Evolutionary conservation across 192 early-diverging fungal species (phyloP).

Genomic region (Gryganskiella cystojenkinii): DNA sequence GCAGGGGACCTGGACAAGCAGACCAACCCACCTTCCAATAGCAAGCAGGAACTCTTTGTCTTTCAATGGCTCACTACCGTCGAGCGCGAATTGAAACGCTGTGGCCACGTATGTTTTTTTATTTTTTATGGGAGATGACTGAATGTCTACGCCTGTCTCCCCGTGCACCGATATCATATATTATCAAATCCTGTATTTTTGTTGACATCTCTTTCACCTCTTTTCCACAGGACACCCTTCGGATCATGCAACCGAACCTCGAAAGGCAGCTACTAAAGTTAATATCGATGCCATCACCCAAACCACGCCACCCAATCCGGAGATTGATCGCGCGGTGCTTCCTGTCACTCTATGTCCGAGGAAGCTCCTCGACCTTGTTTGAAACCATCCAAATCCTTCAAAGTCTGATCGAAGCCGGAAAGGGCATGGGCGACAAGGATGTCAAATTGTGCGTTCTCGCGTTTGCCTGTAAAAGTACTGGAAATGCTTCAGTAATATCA

Average conservation of each 20-base stretch:
- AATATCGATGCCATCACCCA: constrained; percentile 69
- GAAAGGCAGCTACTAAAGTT: constrained; percentile 80
- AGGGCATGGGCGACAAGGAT: constrained; percentile 70
- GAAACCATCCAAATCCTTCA: constrained; percentile 79
- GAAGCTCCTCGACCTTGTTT: constrained; percentile 81
- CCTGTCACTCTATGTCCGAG: constrained; percentile 74
- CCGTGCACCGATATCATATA: not conserved
- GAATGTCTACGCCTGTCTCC: not conserved
- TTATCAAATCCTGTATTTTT: constrained; percentile 5
- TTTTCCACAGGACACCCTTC: constrained; percentile 62
- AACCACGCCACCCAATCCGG: constrained; percentile 75
- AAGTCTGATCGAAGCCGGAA: constrained; percentile 62
- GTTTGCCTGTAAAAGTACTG: not conserved
- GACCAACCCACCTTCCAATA: constrained; percentile 37
- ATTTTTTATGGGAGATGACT: not conserved
- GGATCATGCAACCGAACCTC: constrained; percentile 72
- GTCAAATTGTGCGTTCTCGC: constrained; percentile 65
- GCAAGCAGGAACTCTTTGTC: constrained; percentile 83
- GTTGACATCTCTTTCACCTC: not conserved
- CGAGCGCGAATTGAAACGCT: constrained; percentile 75
- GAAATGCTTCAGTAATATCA: no score
- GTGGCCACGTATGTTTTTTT: constrained; percentile 54
- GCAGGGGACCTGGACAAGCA: constrained; percentile 50
- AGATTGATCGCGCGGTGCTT: constrained; percentile 78
- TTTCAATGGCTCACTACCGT: constrained; percentile 92